These are phyloP conservation scores for Chiua virens DNA, from an alignment of 768 basidiomycete genomes.

Conservation along the genomic window DNA sequence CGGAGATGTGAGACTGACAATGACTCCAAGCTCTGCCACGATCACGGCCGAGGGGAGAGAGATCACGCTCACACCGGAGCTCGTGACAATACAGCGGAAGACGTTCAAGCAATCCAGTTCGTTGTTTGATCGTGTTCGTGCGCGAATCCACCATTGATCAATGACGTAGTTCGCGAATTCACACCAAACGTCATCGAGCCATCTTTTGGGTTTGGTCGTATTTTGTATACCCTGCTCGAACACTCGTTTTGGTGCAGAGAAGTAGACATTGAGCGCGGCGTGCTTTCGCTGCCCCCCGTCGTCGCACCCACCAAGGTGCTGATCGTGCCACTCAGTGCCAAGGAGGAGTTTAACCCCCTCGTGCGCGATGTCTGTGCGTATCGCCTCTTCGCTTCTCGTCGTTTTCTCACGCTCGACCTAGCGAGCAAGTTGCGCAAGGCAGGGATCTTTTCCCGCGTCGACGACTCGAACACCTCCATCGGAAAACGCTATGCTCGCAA, in stretches of 20 bases:
- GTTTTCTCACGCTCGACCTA: conserved; percentile 33
- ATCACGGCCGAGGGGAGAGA: conserved; percentile 63
- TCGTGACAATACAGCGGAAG: conserved; percentile 77
- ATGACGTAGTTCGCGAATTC: conserved; percentile 80
- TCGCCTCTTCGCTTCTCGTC: accelerated
- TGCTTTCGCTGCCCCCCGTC: conserved; percentile 84
- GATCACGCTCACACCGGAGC: conserved; percentile 69
- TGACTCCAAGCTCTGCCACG: conserved; percentile 44
- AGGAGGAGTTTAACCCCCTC: conserved; percentile 80
- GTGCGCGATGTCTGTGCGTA: conserved; percentile 88
- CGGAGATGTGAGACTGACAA: conserved; percentile 7
- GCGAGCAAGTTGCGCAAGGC: conserved; percentile 84
- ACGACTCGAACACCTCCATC: conserved; percentile 93
- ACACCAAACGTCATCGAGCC: conserved; percentile 99
- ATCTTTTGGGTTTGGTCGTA: conserved; percentile 96
- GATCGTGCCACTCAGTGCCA: conserved; percentile 90
- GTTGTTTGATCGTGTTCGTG: conserved; percentile 24
- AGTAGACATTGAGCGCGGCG: conserved; percentile 86
- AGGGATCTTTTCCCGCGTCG: conserved; percentile 90
- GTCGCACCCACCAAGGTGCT: conserved; percentile 97
- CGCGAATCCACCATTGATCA: conserved; percentile 13
- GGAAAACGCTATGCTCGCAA: conserved; percentile 97
- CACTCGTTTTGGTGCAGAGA: conserved; percentile 96
- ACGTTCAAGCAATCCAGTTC: conserved; percentile 85
- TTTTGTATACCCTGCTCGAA: conserved; percentile 90